Evolutionary conservation across 2,329 filamentous ascomycete genomes (phyloP), one percentile per base, ranked within the genome.

Genomic region (Neoarthrinium moseri): DNA sequence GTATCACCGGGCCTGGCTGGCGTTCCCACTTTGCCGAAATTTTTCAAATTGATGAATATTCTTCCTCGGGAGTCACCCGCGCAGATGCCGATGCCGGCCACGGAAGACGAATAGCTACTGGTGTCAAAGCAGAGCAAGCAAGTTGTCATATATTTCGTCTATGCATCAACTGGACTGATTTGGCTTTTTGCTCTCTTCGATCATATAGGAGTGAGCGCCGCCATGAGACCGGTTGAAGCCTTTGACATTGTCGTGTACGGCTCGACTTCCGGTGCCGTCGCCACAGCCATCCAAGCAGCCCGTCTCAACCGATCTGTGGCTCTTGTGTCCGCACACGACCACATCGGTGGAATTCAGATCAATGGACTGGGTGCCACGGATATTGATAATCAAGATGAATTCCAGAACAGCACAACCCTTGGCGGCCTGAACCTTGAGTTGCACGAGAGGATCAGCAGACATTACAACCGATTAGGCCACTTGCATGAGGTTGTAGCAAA

Each of bases 331-430:
- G 48, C 50, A 17, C n/a, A 47, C 13, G 45, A 35, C 11, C 52
- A 51, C 38, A 50, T 54, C n/a, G 39, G 38, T 42, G 33, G 56
- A 15, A 40, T 57, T 34, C 48, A 51, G 38, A 46, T 55, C 20
- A 52, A 58, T 23, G 51, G 55, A 18, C 49, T 56, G 21, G 55
- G 55, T 8, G 54, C 51, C 13, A 53, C 51, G 4, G 54, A 56
- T 30, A 54, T 56, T 37, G 50, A 51, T 36, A 56, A 51, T 22
- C 51, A 50, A 39, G 45, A 36, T 33, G 51, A 52, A 26, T 43
- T 52, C 35, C 45, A 48, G 13, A 52, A 52, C 39, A 50, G 48
- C 41, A 44, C 50, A 6, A 50, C 50, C 6, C 22, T 42, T 7
- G 39, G 39, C 13, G 51, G 51, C 0, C 34, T 57, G 10, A 50